These are phyloP conservation scores for Trypanosoma caninum DNA, from an alignment of 208 protist genomes.

Conservation along the genomic window DNA sequence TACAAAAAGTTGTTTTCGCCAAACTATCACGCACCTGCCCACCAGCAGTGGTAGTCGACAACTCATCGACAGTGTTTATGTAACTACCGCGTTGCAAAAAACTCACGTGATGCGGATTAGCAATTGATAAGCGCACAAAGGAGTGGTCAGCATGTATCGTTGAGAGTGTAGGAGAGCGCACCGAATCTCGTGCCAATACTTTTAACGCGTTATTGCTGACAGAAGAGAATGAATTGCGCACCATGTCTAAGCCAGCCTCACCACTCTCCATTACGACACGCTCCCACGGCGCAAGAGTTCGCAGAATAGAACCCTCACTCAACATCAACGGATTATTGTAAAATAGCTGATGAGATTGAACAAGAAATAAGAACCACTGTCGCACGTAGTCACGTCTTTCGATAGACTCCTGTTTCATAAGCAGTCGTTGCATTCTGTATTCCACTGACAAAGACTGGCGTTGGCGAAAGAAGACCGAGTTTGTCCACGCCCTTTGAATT, in stretches of 20 bases:
- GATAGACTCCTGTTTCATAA: constrained; percentile 46
- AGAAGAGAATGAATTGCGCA: too few relatives aligned
- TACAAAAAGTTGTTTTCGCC: not conserved
- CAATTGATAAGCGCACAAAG: too few relatives aligned
- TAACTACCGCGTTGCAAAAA: too few relatives aligned
- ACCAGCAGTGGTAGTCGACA: too few relatives aligned
- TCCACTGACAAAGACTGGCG: constrained; percentile 23
- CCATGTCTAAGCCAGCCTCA: too few relatives aligned
- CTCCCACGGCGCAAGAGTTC: constrained; percentile 2
- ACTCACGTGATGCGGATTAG: too few relatives aligned
- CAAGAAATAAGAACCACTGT: constrained; percentile 37
- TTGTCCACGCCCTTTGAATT: constrained; percentile 54
- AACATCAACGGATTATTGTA: constrained; percentile 56
- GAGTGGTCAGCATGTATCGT: too few relatives aligned
- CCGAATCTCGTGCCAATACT: too few relatives aligned
- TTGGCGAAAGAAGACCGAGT: constrained; percentile 17
- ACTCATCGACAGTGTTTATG: too few relatives aligned
- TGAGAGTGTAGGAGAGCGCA: too few relatives aligned
- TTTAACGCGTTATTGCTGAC: too few relatives aligned
- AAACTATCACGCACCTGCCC: too few relatives aligned
- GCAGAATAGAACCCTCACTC: constrained; percentile 21
- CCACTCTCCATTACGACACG: constrained; percentile 8
- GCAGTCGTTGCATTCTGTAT: constrained; percentile 28
- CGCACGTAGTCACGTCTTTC: constrained; percentile 62
- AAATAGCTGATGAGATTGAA: constrained; percentile 53